Evolutionary conservation across 202 grass and related monocot species (phyloP).

Genomic region (Hordeum pubiflorum): DNA sequence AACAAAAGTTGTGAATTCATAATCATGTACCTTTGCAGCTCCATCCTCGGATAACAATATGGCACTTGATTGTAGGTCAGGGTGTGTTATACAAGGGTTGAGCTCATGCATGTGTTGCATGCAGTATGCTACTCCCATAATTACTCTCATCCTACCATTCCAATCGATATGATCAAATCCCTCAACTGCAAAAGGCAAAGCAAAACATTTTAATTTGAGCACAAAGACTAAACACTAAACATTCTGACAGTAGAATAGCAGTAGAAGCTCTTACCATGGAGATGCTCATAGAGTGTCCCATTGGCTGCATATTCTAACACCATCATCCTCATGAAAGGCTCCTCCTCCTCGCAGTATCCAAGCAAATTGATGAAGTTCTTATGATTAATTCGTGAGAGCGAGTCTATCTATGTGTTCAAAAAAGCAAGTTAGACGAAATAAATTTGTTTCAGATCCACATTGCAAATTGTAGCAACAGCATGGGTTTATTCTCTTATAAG

Average conservation of each 20-base stretch:
- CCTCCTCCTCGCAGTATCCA: slow-evolving; percentile 89
- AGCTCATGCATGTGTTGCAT: slow-evolving; percentile 89
- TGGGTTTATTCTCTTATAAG: background rate
- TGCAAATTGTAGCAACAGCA: background rate
- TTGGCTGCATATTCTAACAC: slow-evolving; percentile 87
- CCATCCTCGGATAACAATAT: slow-evolving; percentile 91
- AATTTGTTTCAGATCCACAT: slow-evolving; percentile 1
- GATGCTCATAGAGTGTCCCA: slow-evolving; percentile 90
- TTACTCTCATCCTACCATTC: slow-evolving; percentile 83
- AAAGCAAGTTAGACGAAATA: slow-evolving; percentile 23
- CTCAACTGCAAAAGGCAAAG: slow-evolving; percentile 54
- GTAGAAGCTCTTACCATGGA: slow-evolving; percentile 59
- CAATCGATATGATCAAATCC: slow-evolving; percentile 95
- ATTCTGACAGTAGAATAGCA: background rate
- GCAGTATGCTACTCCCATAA: slow-evolving; percentile 87
- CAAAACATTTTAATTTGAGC: slow-evolving; percentile 12
- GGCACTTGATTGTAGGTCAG: slow-evolving; percentile 57
- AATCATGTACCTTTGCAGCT: slow-evolving; percentile 64
- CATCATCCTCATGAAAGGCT: slow-evolving; percentile 99
- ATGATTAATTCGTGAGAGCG: slow-evolving; percentile 82
- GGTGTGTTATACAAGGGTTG: slow-evolving; percentile 59
- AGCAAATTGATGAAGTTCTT: slow-evolving; percentile 96
- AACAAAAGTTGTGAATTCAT: background rate
- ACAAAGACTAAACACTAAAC: background rate
- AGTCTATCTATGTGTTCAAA: slow-evolving; percentile 65